Evolutionary conservation across 2,329 filamentous ascomycete genomes (phyloP).

Genomic region (Dothideomycetes sp.): DNA sequence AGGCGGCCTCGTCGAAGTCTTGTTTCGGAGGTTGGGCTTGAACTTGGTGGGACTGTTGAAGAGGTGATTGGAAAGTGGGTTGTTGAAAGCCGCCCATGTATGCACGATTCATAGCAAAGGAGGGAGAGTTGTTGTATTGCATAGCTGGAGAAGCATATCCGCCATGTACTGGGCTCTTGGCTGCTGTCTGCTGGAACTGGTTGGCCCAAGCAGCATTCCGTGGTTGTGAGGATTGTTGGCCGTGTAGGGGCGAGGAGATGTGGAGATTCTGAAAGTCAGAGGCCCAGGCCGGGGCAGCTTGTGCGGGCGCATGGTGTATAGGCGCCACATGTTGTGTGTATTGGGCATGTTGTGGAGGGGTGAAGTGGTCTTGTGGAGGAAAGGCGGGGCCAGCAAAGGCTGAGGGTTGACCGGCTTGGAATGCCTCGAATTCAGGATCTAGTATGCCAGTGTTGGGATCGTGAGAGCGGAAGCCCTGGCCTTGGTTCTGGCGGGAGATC

Average conservation of each 20-base stretch:
- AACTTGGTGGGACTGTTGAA: conserved; percentile 16
- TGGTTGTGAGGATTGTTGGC: conserved; percentile 32
- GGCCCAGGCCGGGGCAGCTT: conserved; percentile 26
- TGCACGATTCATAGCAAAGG: background rate
- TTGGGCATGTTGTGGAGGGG: too few species aligned
- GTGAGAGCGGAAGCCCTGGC: conserved; percentile 52
- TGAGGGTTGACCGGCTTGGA: conserved; percentile 43
- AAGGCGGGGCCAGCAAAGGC: conserved; percentile 22
- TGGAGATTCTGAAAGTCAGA: conserved; percentile 38
- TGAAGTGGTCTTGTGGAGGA: conserved; percentile 25
- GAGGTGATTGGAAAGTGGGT: conserved; percentile 7
- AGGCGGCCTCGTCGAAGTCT: conserved; percentile 43
- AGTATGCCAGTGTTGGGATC: conserved; percentile 43
- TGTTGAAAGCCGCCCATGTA: conserved; percentile 28
- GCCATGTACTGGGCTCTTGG: background rate
- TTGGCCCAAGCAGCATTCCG: conserved; percentile 28
- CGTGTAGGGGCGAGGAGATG: conserved; percentile 23
- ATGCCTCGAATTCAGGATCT: conserved; percentile 59
- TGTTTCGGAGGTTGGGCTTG: conserved; percentile 13
- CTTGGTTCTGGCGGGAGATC: conserved; percentile 32
- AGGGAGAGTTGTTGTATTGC: background rate
- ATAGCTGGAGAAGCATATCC: background rate
- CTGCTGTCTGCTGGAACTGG: conserved; percentile 25
- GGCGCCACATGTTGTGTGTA: conserved; percentile 14
- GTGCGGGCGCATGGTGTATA: conserved; percentile 22